phyloP scores from a whole-genome alignment of 2,329 filamentous ascomycete genomes.

The Ceratocystis lukuohia region DNA sequence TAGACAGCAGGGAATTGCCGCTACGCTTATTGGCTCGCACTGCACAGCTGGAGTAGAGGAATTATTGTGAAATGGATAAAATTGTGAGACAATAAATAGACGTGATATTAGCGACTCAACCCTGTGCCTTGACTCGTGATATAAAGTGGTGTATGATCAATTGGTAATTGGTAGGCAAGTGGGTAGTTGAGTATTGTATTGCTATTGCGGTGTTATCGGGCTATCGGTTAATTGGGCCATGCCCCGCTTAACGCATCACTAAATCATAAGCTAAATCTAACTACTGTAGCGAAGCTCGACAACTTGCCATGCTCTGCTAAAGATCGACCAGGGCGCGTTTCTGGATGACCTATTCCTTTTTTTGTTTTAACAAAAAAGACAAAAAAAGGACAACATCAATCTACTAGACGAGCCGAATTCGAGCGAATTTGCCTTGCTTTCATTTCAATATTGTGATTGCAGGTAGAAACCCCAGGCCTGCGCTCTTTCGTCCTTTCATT shows the following conservation, averaged over 20 bases:
- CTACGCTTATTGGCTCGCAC: no score
- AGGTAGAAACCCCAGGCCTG: neutral
- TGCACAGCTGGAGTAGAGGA: neutral
- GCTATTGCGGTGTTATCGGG: conserved; percentile 1
- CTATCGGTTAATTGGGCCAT: neutral
- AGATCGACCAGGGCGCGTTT: neutral
- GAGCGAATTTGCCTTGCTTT: neutral
- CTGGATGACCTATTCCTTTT: neutral
- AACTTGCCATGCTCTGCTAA: neutral
- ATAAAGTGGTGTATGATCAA: neutral
- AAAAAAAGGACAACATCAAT: neutral
- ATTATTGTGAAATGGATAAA: neutral
- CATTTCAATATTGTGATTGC: neutral
- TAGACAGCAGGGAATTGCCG: no score
- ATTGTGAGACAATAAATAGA: neutral
- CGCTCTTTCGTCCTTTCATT: neutral
- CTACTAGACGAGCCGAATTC: neutral
- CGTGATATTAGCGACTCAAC: neutral
- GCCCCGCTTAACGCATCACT: conserved; percentile 8
- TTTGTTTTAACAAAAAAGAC: neutral
- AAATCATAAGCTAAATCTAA: neutral
- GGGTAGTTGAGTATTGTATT: neutral
- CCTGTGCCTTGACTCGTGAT: neutral
- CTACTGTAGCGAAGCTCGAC: neutral
- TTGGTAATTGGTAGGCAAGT: neutral